These are phyloP conservation scores for Hemisphaericaspora xylanilytica DNA, from an alignment of 1,139 yeast species.

Conservation along the genomic window DNA sequence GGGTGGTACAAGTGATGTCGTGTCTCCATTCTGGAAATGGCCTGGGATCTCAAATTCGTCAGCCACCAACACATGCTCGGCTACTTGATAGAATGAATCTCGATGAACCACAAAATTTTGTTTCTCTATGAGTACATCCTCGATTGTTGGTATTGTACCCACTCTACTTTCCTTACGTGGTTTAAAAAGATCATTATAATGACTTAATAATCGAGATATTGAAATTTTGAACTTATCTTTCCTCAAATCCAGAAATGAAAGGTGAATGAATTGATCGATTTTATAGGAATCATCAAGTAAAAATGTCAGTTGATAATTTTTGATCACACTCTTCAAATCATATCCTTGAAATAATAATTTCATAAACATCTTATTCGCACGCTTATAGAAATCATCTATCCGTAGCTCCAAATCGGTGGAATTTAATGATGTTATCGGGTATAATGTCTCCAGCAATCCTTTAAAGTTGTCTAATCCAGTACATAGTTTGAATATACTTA, in stretches of 20 bases:
- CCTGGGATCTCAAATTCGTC: slow-evolving; percentile 48
- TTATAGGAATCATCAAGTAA: slow-evolving; percentile 47
- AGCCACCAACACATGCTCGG: slow-evolving; percentile 63
- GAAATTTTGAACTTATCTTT: slow-evolving; percentile 33
- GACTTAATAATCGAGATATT: slow-evolving; percentile 26
- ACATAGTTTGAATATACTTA: slow-evolving; percentile 69
- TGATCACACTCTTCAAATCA: slow-evolving; percentile 47
- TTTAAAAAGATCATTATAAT: slow-evolving; percentile 20
- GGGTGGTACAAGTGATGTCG: background rate
- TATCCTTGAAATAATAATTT: slow-evolving; percentile 62
- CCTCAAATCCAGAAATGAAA: slow-evolving; percentile 34
- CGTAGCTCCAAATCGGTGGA: slow-evolving; percentile 58
- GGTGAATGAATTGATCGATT: slow-evolving; percentile 45
- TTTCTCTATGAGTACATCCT: slow-evolving; percentile 19
- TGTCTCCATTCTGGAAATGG: slow-evolving; percentile 29
- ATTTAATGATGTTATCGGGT: slow-evolving; percentile 43
- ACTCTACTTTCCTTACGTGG: slow-evolving; percentile 7
- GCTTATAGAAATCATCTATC: slow-evolving; percentile 59
- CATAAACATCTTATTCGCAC: slow-evolving; percentile 66
- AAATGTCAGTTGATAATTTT: slow-evolving; percentile 52
- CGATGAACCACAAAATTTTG: slow-evolving; percentile 33
- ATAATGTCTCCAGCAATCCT: slow-evolving; percentile 25
- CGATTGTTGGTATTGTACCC: slow-evolving; percentile 17
- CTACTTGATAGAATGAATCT: slow-evolving; percentile 51
- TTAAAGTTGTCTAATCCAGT: slow-evolving; percentile 41